phyloP scores from a whole-genome alignment of 1,139 yeast species.

The Suhomyces guaymorum region DNA sequence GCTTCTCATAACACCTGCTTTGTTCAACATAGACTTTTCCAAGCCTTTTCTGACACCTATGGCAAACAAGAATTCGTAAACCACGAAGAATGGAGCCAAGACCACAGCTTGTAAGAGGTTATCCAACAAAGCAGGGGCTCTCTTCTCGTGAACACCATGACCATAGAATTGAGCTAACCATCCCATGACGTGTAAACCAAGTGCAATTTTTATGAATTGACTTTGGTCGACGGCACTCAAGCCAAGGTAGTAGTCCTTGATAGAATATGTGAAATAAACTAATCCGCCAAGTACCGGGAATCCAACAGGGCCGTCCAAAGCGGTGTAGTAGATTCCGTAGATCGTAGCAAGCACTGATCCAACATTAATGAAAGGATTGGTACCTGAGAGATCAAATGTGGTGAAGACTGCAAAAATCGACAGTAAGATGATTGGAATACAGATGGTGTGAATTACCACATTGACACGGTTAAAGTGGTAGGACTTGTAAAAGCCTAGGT shows the following conservation, averaged over 20 bases:
- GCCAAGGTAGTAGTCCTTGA: conserved; percentile 24
- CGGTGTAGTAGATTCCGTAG: conserved; percentile 44
- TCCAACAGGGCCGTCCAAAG: conserved; percentile 47
- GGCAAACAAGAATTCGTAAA: conserved; percentile 71
- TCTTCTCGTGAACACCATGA: conserved; percentile 76
- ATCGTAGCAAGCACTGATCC: conserved; percentile 35
- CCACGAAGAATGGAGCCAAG: conserved; percentile 87
- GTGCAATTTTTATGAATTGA: conserved; percentile 32
- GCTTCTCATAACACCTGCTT: conserved; percentile 43
- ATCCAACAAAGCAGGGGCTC: conserved; percentile 87
- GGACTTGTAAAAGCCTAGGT: conserved; percentile 77
- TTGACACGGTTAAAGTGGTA: conserved; percentile 74
- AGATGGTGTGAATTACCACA: conserved; percentile 72
- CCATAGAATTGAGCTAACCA: conserved; percentile 93
- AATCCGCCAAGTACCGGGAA: conserved; percentile 38
- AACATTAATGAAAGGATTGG: conserved; percentile 40
- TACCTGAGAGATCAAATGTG: conserved; percentile 18
- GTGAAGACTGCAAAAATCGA: conserved; percentile 50
- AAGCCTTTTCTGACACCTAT: conserved; percentile 62
- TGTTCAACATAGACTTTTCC: conserved; percentile 53
- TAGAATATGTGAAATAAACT: conserved; percentile 44
- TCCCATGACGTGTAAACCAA: conserved; percentile 47
- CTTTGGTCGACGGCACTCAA: conserved; percentile 20
- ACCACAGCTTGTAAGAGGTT: conserved; percentile 82
- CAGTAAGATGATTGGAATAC: conserved; percentile 75